A percentile compares a stretch with the other conserved stretches of the same genome.
phyloP scores from a whole-genome alignment of 352 stramenopile genomes.

The Phytopythium oedochilum region DNA sequence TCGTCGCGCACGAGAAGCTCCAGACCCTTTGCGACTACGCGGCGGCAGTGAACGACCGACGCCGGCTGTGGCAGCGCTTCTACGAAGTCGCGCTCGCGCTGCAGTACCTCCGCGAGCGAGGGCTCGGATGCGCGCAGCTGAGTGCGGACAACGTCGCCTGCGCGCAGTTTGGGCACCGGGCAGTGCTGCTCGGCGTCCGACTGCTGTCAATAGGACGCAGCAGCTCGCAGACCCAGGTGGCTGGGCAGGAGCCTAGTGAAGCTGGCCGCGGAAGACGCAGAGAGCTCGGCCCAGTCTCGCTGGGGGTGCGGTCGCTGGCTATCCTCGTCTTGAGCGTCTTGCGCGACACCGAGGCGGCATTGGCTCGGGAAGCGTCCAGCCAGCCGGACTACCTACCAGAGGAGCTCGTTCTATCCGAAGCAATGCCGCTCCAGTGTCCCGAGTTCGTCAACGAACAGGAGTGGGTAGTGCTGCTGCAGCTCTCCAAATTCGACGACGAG shows the following conservation, averaged over 20 bases:
- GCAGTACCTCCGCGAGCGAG: conserved; percentile 21
- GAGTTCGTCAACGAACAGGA: not conserved
- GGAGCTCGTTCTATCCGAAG: not conserved
- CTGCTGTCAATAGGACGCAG: not conserved
- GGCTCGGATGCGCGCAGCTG: not conserved
- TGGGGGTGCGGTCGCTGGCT: not conserved
- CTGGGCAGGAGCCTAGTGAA: not conserved
- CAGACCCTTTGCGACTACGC: not conserved
- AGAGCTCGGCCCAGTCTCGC: not conserved
- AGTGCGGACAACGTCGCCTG: not conserved
- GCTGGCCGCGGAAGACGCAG: not conserved
- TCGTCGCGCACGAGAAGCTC: conserved; percentile 16
- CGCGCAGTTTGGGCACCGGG: not conserved
- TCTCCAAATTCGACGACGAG: not conserved
- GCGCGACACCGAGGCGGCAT: not conserved
- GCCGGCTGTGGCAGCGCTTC: conserved; percentile 10
- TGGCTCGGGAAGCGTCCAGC: too few species aligned
- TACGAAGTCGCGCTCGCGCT: conserved; percentile 20
- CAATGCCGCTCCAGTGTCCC: not conserved
- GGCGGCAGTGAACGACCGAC: not conserved
- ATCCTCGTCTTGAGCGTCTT: not conserved
- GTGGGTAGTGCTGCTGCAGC: not conserved
- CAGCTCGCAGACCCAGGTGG: not conserved
- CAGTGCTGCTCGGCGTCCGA: not conserved
- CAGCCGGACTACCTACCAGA: too few species aligned